phyloP scores from a whole-genome alignment of 192 early-diverging fungal species.

The Rhizoclosmatium sp. region DNA sequence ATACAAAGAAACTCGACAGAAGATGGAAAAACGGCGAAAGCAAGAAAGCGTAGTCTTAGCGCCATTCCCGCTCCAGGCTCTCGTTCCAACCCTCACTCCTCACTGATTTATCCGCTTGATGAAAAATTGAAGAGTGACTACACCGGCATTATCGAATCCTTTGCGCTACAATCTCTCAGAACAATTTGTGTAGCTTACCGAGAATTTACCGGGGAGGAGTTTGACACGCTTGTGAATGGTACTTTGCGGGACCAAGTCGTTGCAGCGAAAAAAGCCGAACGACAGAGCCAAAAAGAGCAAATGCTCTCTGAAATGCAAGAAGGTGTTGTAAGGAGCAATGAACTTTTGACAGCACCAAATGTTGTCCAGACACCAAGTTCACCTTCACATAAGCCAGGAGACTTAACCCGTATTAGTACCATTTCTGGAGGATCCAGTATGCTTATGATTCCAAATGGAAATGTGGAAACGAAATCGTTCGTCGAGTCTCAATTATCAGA shows the following conservation, averaged over 20 bases:
- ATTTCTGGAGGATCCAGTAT: not conserved
- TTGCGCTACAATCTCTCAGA: constrained; percentile 85
- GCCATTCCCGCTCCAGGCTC: constrained; percentile 24
- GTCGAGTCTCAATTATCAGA: constrained; percentile 3
- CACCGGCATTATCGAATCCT: constrained; percentile 67
- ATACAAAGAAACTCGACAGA: not conserved
- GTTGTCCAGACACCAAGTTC: not conserved
- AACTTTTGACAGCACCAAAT: not conserved
- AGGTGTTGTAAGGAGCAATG: constrained; percentile 7
- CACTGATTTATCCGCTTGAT: constrained; percentile 21
- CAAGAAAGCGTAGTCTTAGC: not conserved
- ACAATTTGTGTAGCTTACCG: constrained; percentile 86
- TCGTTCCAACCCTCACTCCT: constrained; percentile 22
- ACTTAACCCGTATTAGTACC: not conserved
- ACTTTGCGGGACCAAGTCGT: constrained; percentile 20
- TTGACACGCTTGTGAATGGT: constrained; percentile 28
- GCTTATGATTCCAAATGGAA: not conserved
- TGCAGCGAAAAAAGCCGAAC: constrained; percentile 26
- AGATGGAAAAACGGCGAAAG: not conserved
- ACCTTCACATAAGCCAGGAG: not conserved
- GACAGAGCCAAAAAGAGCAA: not conserved
- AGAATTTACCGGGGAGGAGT: constrained; percentile 36
- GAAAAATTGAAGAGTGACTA: constrained; percentile 21
- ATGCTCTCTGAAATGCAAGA: not conserved
- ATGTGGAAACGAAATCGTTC: constrained; percentile 25